These are phyloP conservation scores for Penicillium sp. DNA, from an alignment of 2,329 filamentous ascomycete genomes.

Conservation along the genomic window DNA sequence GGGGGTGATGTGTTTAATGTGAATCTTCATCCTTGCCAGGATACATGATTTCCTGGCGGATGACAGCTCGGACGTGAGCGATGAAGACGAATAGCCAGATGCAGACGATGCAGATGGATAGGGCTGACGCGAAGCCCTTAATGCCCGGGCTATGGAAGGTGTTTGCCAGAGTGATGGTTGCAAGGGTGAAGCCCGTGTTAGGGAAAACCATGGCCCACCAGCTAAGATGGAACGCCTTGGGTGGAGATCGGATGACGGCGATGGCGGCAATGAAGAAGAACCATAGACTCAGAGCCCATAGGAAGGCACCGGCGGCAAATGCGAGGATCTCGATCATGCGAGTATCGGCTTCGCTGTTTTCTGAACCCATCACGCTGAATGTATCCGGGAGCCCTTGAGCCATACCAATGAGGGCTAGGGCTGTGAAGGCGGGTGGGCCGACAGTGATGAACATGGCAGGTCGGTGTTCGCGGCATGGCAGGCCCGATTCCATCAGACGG, in stretches of 20 bases:
- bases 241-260: constrained; percentile 40
- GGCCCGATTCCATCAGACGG: constrained; percentile 61
- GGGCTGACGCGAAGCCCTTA: constrained; percentile 50
- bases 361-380: constrained; percentile 44
- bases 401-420: constrained; percentile 64
- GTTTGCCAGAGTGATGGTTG: constrained; percentile 54
- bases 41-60: constrained; percentile 50
- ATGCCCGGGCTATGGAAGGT: constrained; percentile 49
- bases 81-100: constrained; percentile 52
- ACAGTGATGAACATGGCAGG: constrained; percentile 70
- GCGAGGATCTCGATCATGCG: constrained; percentile 44
- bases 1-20: too few relatives aligned
- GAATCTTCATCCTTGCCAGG: constrained; percentile 56
- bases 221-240: constrained; percentile 46
- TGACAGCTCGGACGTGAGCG: constrained; percentile 48
- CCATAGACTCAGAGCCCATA: constrained; percentile 60
- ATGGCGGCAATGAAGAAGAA: constrained; percentile 50
- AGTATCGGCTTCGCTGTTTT: constrained; percentile 21
- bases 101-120: constrained; percentile 51
- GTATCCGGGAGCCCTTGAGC: constrained; percentile 48
- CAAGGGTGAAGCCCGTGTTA: constrained; percentile 58
- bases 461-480: constrained; percentile 58
- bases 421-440: constrained; percentile 67
- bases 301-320: constrained; percentile 49
- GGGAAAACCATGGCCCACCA: constrained; percentile 65